A percentile compares a stretch with the other conserved stretches of the same genome.
These are phyloP conservation scores for Diversispora epigaea DNA, from an alignment of 192 early-diverging fungal species.

Conservation along the genomic window DNA sequence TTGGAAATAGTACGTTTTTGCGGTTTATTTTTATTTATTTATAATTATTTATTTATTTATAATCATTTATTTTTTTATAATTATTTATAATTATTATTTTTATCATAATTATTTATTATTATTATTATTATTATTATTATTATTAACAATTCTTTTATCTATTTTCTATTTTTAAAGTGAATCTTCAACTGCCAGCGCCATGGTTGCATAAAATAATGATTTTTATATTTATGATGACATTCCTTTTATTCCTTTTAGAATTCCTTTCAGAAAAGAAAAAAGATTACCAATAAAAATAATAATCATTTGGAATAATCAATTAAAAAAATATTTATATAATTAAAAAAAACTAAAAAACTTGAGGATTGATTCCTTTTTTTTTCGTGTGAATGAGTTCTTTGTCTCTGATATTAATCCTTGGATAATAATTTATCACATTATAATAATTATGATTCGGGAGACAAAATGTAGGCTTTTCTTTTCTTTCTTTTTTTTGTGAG, in stretches of 20 bases:
- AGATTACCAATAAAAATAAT: background rate
- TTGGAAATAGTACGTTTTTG: conserved; percentile 87
- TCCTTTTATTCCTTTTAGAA: background rate
- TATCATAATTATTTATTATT: too few relatives aligned
- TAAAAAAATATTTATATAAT: too few relatives aligned
- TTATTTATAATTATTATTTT: too few relatives aligned
- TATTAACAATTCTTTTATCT: conserved; percentile 8
- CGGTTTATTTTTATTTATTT: too few relatives aligned
- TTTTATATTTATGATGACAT: background rate
- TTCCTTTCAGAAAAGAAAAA: background rate
- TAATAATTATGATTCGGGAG: too few relatives aligned
- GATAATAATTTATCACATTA: background rate
- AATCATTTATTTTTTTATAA: too few relatives aligned
- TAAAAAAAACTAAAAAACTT: too few relatives aligned
- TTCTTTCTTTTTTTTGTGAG: background rate
- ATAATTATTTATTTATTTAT: too few relatives aligned
- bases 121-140: background rate
- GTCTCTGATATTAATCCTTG: too few relatives aligned
- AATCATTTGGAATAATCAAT: too few relatives aligned
- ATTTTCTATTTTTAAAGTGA: conserved; percentile 27
- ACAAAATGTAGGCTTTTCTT: background rate
- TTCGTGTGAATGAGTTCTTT: too few relatives aligned
- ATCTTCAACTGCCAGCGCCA: conserved; percentile 32
- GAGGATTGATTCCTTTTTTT: too few relatives aligned
- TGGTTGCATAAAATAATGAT: conserved; percentile 23